Evolutionary conservation across 2,329 filamentous ascomycete species (phyloP), one percentile per base, ranked within the genome.

Genomic region (Gaeumannomyces sp.): DNA sequence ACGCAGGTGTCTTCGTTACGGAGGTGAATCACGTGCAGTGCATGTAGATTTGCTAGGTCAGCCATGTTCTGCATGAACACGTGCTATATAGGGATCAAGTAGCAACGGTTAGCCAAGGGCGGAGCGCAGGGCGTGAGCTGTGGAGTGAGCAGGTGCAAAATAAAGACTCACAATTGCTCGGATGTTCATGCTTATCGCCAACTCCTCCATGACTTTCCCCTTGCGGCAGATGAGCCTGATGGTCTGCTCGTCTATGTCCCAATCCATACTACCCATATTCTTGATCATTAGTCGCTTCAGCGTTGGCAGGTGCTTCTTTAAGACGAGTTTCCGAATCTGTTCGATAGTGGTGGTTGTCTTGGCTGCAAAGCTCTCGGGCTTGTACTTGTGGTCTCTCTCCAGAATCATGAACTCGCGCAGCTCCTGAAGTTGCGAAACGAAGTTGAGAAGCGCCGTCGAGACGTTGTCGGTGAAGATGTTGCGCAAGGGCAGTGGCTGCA

Each of bases 391-490:
- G 7, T 76, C 78, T 35, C 84, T 77, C 72, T 89, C 85, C 33
- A 88, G 73, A 69, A 90, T 72, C 67, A 85, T 85, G 1, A 90
- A 74, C 67, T 88, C 83, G n/a, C 82, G 78, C 1, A 89, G 71
- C 65, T 79, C 77, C 6, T 82, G 73, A 2, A 88, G 77, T 64
- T 84, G 78, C 3, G 79, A 77, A 19, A 86, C 77, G 65, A 83
- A 83, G 1, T 78, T 78, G 63, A 89, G 71, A 65, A 89, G 87
- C 0, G 77, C 72, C 1, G 73, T 69, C 0, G 84, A 83, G 27
- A 88, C 86, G 67, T 89, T 83, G 70, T 90, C 87, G 0, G 86
- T 89, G 68, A 84, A 85, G 64, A 90, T 83, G 67, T 81, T 84
- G 61, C 80, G 78, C 58, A 90, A 73, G 0, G 81, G 78, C 57